These are phyloP conservation scores for Friedmanniomyces endolithicus DNA, from an alignment of 495 filamentous ascomycete genomes.

Conservation along the genomic window DNA sequence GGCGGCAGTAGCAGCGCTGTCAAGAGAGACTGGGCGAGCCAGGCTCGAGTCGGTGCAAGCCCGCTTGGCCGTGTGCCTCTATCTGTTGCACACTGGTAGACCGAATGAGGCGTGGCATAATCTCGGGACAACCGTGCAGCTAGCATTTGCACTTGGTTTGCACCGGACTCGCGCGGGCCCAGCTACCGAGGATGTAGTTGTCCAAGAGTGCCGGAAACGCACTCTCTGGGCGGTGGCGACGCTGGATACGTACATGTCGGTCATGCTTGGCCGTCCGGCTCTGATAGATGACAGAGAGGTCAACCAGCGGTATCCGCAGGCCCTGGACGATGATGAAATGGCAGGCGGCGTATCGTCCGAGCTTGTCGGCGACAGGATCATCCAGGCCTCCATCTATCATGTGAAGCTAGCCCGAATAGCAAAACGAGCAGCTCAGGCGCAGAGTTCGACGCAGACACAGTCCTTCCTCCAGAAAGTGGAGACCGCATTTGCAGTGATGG, in stretches of 20 bases:
- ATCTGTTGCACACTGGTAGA: constrained; percentile 13
- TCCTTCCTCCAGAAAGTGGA: neutral
- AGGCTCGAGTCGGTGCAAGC: constrained; percentile 18
- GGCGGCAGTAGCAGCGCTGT: neutral
- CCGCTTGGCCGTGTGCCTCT: constrained; percentile 7
- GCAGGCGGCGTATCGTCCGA: constrained; percentile 12
- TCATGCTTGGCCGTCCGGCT: constrained; percentile 43
- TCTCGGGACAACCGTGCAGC: constrained; percentile 13
- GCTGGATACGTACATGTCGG: constrained; percentile 46
- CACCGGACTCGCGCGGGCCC: neutral
- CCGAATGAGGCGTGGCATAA: constrained; percentile 19
- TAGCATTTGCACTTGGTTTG: constrained; percentile 13
- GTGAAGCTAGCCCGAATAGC: constrained; percentile 9
- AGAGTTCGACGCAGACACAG: neutral
- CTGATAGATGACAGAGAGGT: constrained; percentile 42
- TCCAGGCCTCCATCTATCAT: constrained; percentile 10
- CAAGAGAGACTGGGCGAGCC: constrained; percentile 4
- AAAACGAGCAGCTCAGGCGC: constrained; percentile 6
- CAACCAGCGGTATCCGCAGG: constrained; percentile 41
- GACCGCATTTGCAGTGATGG: constrained; percentile 22
- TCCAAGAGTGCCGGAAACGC: constrained; percentile 31
- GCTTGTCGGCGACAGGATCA: constrained; percentile 37
- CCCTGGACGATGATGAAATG: constrained; percentile 44
- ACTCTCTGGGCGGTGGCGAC: constrained; percentile 47
- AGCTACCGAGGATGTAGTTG: neutral